A percentile compares a stretch with the other conserved stretches of the same genome.
Conservation (phyloP, 2,329 filamentous ascomycete species). For the Ophiostoma pallidulum region DNA sequence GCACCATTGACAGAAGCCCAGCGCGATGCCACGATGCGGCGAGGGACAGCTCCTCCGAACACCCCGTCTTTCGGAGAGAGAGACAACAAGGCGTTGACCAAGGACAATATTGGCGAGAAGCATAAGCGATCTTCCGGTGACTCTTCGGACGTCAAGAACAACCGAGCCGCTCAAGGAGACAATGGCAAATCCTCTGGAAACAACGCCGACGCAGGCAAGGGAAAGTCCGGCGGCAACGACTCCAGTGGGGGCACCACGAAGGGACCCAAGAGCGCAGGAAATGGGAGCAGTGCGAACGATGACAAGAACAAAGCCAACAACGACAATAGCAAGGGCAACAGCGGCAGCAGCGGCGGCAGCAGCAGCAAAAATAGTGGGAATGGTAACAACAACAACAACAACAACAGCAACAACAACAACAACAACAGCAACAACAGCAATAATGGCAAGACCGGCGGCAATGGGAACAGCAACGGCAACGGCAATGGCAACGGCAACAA, state of each 20-base stretch:
- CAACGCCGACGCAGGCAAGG: too few species aligned
- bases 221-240: not conserved
- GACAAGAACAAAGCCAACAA: constrained; percentile 10
- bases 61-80: not conserved
- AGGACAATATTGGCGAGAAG: constrained; percentile 1
- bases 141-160: not conserved
- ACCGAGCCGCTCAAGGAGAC: not conserved
- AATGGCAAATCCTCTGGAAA: not conserved
- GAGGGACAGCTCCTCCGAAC: constrained; percentile 10
- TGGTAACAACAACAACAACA: not conserved
- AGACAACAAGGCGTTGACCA: not conserved
- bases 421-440: not conserved
- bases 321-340: not conserved
- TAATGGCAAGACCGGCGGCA: not conserved
- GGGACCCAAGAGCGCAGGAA: not conserved
- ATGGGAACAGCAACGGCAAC: constrained; percentile 5
- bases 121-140: not conserved
- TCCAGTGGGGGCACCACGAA: not conserved
- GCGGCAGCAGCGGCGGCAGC: not conserved
- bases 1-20: constrained; percentile 19
- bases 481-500: constrained; percentile 10
- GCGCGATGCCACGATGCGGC: constrained; percentile 10
- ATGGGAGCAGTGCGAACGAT: not conserved
- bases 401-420: constrained; percentile 5
- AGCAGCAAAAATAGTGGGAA: constrained; percentile 8